A percentile compares a stretch with the other conserved stretches of the same genome.
Evolutionary conservation across 2,329 filamentous ascomycete species (phyloP).

Genomic region (Periconia macrospinosa): DNA sequence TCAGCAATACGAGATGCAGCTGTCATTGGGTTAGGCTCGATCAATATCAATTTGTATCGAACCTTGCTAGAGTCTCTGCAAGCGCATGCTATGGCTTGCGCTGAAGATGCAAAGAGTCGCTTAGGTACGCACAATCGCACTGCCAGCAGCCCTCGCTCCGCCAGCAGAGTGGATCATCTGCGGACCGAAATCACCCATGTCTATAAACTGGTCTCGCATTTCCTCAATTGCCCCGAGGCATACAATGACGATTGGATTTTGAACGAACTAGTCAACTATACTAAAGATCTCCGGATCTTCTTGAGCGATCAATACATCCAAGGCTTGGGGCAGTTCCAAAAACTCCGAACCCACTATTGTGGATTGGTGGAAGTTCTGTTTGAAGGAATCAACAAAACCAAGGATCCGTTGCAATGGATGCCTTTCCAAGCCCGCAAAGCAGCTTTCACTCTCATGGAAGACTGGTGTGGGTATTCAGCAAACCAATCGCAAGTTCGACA

Average conservation of each 20-base stretch:
- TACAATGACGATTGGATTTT: constrained; percentile 89
- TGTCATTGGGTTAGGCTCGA: constrained; percentile 87
- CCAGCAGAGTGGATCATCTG: constrained; percentile 80
- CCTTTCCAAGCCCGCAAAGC: constrained; percentile 96
- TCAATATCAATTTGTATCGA: constrained; percentile 91
- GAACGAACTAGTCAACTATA: constrained; percentile 83
- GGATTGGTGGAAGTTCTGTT: constrained; percentile 91
- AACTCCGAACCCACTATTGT: constrained; percentile 88
- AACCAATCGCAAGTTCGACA: constrained; percentile 79
- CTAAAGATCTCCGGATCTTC: constrained; percentile 90
- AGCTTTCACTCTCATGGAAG: constrained; percentile 94
- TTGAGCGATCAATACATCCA: constrained; percentile 94
- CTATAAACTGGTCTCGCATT: constrained; percentile 90
- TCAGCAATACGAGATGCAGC: constrained; percentile 85
- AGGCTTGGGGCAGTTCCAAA: constrained; percentile 92
- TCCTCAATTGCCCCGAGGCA: constrained; percentile 76
- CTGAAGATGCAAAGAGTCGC: constrained; percentile 82
- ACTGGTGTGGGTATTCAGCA: constrained; percentile 97
- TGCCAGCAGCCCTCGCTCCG: constrained; percentile 78
- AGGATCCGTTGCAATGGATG: constrained; percentile 90
- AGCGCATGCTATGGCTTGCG: constrained; percentile 81
- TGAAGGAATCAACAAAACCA: constrained; percentile 82
- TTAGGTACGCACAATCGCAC: constrained; percentile 77
- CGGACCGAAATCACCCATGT: constrained; percentile 95
- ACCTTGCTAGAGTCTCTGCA: constrained; percentile 88